Conservation (phyloP, 352 stramenopile species). For the Phytophthora meadii region DNA sequence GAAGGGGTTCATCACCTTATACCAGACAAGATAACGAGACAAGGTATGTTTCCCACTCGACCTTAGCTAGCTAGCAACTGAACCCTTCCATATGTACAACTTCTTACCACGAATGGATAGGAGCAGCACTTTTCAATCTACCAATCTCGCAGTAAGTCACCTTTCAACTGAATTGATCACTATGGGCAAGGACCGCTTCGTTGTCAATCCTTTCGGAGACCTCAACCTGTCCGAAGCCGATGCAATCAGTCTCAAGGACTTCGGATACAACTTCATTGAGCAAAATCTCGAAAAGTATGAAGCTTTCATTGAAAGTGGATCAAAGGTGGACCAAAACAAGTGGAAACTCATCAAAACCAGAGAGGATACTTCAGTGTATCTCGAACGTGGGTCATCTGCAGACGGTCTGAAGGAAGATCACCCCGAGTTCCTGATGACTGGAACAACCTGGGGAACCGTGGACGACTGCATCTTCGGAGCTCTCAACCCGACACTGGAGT, state of each 20-base stretch:
- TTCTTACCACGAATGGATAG: no score
- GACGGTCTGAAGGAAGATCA: slow-evolving; percentile 13
- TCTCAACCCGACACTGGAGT: slow-evolving; percentile 42
- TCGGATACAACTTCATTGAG: slow-evolving; percentile 38
- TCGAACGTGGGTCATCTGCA: slow-evolving; percentile 22
- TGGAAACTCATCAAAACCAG: slow-evolving; percentile 48
- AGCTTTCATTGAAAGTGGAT: slow-evolving; percentile 25
- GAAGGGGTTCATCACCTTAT: no score
- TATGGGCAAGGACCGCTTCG: slow-evolving; percentile 44
- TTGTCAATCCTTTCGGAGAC: slow-evolving; percentile 36
- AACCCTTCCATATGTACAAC: no score
- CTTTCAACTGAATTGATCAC: not conserved
- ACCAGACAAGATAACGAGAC: no score
- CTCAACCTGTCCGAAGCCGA: slow-evolving; percentile 26
- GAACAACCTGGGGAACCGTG: slow-evolving; percentile 41
- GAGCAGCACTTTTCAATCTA: no score
- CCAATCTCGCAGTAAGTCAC: no score
- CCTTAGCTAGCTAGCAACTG: no score
- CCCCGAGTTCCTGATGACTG: slow-evolving; percentile 38
- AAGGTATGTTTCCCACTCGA: no score
- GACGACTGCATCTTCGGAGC: slow-evolving; percentile 56
- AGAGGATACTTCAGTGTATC: slow-evolving; percentile 34
- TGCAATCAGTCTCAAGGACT: slow-evolving; percentile 26
- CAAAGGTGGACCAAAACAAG: slow-evolving; percentile 38
- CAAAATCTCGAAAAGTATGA: slow-evolving; percentile 50